phyloP scores from a whole-genome alignment of 2,329 filamentous ascomycete genomes.

The Penicillium sp. region DNA sequence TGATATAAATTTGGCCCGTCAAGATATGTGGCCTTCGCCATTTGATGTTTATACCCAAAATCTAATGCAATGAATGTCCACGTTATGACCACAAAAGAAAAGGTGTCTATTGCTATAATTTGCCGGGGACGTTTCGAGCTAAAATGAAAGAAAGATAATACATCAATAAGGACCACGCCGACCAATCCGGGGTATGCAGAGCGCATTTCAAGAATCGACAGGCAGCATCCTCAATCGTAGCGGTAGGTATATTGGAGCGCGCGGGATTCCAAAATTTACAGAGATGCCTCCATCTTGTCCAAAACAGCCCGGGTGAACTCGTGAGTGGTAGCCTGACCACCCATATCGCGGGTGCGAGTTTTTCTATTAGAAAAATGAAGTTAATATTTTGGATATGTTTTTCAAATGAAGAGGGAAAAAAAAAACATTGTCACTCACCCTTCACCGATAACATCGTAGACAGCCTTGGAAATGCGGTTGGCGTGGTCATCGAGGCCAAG shows the following conservation, averaged over 20 bases:
- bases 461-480: constrained; percentile 87
- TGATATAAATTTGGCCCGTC: background rate
- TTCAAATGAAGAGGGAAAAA: no score
- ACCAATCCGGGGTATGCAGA: constrained; percentile 13
- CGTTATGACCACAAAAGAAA: constrained; percentile 18
- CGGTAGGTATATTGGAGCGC: constrained; percentile 18
- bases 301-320: constrained; percentile 94
- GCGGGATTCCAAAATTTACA: constrained; percentile 49
- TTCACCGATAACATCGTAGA: constrained; percentile 79
- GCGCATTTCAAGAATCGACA: constrained; percentile 13
- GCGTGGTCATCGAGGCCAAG: constrained; percentile 96
- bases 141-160: constrained; percentile 33
- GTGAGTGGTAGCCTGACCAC: constrained; percentile 82
- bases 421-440: constrained; percentile 66
- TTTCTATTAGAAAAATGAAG: constrained; percentile 55
- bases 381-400: no score
- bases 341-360: constrained; percentile 92
- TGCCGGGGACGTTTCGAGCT: constrained; percentile 26
- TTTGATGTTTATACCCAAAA: constrained; percentile 15
- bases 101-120: constrained; percentile 29
- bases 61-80: constrained; percentile 9
- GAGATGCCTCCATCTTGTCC: constrained; percentile 80
- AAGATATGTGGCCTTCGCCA: constrained; percentile 3
- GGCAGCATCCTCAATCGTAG: constrained; percentile 28
- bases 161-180: constrained; percentile 24